phyloP scores from a whole-genome alignment of 2,329 filamentous ascomycete species.

The Claviceps pazoutovae region DNA sequence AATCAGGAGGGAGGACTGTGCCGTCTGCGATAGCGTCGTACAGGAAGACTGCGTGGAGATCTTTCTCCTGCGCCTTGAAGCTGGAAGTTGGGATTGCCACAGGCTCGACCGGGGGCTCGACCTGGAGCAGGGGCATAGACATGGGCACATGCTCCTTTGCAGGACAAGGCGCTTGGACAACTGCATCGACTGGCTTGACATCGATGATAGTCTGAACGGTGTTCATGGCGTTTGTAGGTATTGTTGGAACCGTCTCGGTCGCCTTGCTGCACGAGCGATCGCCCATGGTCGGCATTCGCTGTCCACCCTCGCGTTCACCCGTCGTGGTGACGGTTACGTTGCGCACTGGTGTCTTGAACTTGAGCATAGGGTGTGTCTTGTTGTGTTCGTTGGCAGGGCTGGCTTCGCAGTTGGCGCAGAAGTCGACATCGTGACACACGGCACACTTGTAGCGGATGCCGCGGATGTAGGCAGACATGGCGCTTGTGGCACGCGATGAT shows the following conservation, averaged over 20 bases:
- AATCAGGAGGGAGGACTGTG: constrained; percentile 53
- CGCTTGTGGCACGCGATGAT: constrained; percentile 23
- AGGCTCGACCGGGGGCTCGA: constrained; percentile 8
- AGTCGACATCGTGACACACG: constrained; percentile 87
- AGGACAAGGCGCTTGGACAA: background rate
- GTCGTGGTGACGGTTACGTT: constrained; percentile 77
- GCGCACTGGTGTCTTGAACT: constrained; percentile 86
- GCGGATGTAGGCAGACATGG: constrained; percentile 55
- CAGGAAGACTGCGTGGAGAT: constrained; percentile 49
- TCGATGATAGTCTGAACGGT: constrained; percentile 60
- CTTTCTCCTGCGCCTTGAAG: constrained; percentile 14
- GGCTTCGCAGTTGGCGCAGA: constrained; percentile 89
- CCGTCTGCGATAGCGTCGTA: constrained; percentile 70
- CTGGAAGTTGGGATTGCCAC: constrained; percentile 1
- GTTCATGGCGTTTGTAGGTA: constrained; percentile 33
- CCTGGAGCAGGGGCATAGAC: constrained; percentile 3
- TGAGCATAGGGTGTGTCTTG: constrained; percentile 90
- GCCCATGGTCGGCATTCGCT: constrained; percentile 54
- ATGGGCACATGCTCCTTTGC: constrained; percentile 4
- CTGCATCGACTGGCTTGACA: constrained; percentile 47
- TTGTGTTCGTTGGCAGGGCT: constrained; percentile 76
- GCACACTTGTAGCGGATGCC: constrained; percentile 95
- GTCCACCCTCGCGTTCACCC: constrained; percentile 59
- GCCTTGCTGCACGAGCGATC: constrained; percentile 38
- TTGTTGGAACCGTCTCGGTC: constrained; percentile 29